Conservation (phyloP, 225 moss, liverwort and hornwort genomes). For the Antitrichia curtipendula region DNA sequence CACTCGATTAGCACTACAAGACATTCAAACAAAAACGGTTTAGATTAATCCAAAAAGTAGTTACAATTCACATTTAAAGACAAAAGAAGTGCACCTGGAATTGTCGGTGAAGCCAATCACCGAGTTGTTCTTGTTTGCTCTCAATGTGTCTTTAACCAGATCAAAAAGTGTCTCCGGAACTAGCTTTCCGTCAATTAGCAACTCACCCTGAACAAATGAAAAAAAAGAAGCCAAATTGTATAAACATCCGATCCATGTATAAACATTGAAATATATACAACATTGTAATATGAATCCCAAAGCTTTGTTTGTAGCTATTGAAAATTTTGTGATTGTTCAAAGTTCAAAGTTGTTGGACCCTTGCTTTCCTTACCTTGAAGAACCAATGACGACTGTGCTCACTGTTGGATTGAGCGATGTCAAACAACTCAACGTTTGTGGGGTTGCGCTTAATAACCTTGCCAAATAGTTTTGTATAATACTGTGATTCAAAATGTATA, state of each 20-base stretch:
- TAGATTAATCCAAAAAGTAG: too few relatives aligned
- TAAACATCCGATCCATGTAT: too few relatives aligned
- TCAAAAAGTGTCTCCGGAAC: conserved; percentile 53
- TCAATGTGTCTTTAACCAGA: conserved; percentile 92
- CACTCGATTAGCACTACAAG: too few relatives aligned
- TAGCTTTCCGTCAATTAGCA: conserved; percentile 62
- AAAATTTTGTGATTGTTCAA: too few relatives aligned
- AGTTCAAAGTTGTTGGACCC: background rate
- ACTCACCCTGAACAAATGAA: conserved; percentile 30
- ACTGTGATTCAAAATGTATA: conserved; percentile 18
- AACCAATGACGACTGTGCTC: conserved; percentile 98
- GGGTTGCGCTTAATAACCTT: conserved; percentile 79
- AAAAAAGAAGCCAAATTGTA: too few relatives aligned
- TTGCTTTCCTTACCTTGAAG: conserved; percentile 54
- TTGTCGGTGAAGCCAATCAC: conserved; percentile 94
- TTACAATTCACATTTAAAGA: too few relatives aligned
- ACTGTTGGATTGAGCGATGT: conserved; percentile 93
- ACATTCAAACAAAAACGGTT: too few relatives aligned
- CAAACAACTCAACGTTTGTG: conserved; percentile 87
- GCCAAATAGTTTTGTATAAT: conserved; percentile 66
- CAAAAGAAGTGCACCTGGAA: conserved; percentile 38
- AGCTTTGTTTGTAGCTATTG: too few relatives aligned
- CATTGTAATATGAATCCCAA: too few relatives aligned
- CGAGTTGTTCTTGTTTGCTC: conserved; percentile 67
- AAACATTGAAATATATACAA: background rate